These are phyloP conservation scores for Nannochloris sp. DNA, from an alignment of 139 green algal genomes.

Conservation along the genomic window DNA sequence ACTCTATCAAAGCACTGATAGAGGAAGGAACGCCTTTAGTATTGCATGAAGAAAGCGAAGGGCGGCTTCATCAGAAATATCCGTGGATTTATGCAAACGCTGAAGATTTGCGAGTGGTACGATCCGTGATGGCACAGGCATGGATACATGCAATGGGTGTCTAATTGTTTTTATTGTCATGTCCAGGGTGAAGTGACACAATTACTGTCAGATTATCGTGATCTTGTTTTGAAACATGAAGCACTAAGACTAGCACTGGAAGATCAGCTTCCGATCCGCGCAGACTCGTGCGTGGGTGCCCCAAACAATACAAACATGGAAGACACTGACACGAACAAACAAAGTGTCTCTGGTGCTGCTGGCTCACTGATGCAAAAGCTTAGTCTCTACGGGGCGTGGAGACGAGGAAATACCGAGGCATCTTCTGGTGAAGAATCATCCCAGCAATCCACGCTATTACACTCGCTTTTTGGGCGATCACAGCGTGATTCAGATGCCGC, in stretches of 20 bases:
- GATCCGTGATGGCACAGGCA: background rate
- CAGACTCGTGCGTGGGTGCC: background rate
- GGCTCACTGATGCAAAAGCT: background rate
- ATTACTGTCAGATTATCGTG: slow-evolving; percentile 70
- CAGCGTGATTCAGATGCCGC: too few relatives aligned
- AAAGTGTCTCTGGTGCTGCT: background rate
- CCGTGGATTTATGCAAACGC: slow-evolving; percentile 53
- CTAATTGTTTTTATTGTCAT: background rate
- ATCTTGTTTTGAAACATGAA: slow-evolving; percentile 25
- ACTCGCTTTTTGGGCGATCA: too few relatives aligned
- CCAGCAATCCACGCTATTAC: too few relatives aligned
- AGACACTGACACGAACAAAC: background rate
- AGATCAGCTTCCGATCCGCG: slow-evolving; percentile 14
- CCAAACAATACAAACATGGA: background rate
- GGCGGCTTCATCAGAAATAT: slow-evolving; percentile 43
- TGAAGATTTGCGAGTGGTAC: slow-evolving; percentile 44
- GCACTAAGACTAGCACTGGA: slow-evolving; percentile 16
- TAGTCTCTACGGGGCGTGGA: background rate
- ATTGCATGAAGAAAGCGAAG: slow-evolving; percentile 35
- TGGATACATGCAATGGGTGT: background rate
- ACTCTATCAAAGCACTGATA: slow-evolving; percentile 12
- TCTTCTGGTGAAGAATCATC: too few relatives aligned
- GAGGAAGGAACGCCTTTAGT: slow-evolving; percentile 41
- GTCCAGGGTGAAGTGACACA: slow-evolving; percentile 43
- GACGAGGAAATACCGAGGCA: background rate